Evolutionary conservation across 257 asterid species (phyloP), one percentile per base, ranked within the genome.

Genomic region (Striga asiatica): DNA sequence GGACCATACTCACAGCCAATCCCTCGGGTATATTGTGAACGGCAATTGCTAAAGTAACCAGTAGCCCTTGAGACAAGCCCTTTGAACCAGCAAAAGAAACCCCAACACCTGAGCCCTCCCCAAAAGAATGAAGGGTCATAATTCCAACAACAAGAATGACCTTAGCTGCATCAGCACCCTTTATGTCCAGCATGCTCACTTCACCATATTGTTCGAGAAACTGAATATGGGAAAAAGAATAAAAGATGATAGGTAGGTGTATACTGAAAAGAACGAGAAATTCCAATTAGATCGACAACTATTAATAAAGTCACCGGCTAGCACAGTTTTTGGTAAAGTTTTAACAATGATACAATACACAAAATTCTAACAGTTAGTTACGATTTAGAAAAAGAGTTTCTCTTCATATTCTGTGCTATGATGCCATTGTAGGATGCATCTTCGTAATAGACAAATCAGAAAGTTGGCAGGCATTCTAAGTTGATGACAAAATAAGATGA

Each of bases 21-120:
- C 99, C 99, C 79, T 92, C 99, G 0, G 99, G 99, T 69, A 92
- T 92, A 39, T 92, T 92, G 77, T 92, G 99, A 69, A 92, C 97
- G n/a, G 98, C 97, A 50, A 92, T 92, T 61, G 99, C 99, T 68
- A 84, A 71, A n/a, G 99, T 88, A 47, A 92, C 83, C 76, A 92
- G 69, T 53, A 92, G 47, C 53, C 99, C 99, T 68, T 92, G 95
- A 5, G 97, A 77, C 68, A 92, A 69, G 32, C 99, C 99, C 72
- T 85, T 88, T 22, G 98, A 87, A 47, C 98, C 95, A 60, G 98
- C 98, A 73, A 88, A 92, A 38, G 98, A 92, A 66, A 92, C 98
- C 66, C 98, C 98, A 45, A 92, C 98, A 19, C 98, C 98, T 52
- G 98, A 85, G 32, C 98, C 98, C 78, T 92, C 98, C 29, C 98